Evolutionary conservation across 2,329 filamentous ascomycete genomes (phyloP).

Genomic region (Pseudocercospora crystallina): DNA sequence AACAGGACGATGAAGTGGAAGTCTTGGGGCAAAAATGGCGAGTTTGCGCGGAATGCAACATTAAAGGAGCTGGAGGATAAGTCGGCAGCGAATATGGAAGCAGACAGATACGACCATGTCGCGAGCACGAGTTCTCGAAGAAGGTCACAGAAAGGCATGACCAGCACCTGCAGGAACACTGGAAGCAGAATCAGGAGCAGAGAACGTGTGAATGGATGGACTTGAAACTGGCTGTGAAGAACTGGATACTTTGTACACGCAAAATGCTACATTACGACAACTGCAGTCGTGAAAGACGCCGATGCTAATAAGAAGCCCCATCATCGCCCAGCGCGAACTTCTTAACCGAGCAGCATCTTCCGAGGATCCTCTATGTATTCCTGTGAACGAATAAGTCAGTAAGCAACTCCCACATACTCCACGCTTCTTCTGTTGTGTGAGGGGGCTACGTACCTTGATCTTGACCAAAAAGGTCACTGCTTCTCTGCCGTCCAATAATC

Average conservation of each 20-base stretch:
- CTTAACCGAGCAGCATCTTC: slow-evolving; percentile 70
- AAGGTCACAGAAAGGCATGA: too few relatives aligned
- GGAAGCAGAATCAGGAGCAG: too few relatives aligned
- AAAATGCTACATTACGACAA: slow-evolving; percentile 9
- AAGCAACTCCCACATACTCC: neutral
- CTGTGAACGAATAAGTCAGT: slow-evolving; percentile 5
- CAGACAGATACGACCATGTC: too few relatives aligned
- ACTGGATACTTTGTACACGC: slow-evolving; percentile 15
- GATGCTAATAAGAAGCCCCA: neutral
- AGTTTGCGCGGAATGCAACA: too few relatives aligned
- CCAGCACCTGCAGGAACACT: too few relatives aligned
- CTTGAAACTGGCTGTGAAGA: neutral
- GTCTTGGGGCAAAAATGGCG: too few relatives aligned
- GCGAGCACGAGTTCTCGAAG: too few relatives aligned
- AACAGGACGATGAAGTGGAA: too few relatives aligned
- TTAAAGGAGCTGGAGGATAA: too few relatives aligned
- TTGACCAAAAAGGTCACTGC: slow-evolving; percentile 95
- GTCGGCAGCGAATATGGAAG: too few relatives aligned
- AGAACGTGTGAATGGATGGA: too few relatives aligned
- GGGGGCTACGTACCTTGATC: slow-evolving; percentile 63
- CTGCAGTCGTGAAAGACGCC: neutral
- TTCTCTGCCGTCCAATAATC: slow-evolving; percentile 90
- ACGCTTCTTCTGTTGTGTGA: neutral
- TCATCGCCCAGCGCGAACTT: slow-evolving; percentile 9
- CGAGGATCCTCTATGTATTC: slow-evolving; percentile 92